These are phyloP conservation scores for Pulveroboletus sp. DNA, from an alignment of 768 basidiomycete genomes.

Conservation along the genomic window DNA sequence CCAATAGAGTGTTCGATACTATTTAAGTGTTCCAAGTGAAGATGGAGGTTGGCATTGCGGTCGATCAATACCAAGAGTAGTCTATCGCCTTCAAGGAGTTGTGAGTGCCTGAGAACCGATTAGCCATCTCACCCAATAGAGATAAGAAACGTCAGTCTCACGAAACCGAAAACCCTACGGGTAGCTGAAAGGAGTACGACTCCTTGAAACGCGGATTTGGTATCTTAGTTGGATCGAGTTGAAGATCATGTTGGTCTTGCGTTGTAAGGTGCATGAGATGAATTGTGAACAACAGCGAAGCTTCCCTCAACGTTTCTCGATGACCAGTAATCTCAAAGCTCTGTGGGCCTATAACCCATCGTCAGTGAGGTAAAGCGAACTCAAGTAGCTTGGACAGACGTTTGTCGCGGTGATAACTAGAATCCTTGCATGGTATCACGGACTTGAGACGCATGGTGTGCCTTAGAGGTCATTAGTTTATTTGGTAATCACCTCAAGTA, in stretches of 20 bases:
- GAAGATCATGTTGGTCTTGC: constrained; percentile 28
- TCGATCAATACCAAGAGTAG: constrained; percentile 40
- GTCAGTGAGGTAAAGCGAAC: background rate
- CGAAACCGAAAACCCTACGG: constrained; percentile 22
- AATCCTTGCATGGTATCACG: background rate
- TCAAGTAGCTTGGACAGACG: background rate
- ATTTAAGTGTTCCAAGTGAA: constrained; percentile 36
- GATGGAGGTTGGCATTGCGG: constrained; percentile 24
- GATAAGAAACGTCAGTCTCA: constrained; percentile 2
- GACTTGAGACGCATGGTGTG: constrained; percentile 14
- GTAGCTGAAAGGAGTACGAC: constrained; percentile 22
- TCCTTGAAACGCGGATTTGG: constrained; percentile 26
- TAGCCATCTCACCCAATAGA: background rate
- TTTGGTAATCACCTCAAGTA: background rate
- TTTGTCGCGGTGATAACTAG: background rate
- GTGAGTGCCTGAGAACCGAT: constrained; percentile 28
- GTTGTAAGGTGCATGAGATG: constrained; percentile 28
- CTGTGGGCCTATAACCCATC: constrained; percentile 5
- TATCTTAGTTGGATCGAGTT: constrained; percentile 17
- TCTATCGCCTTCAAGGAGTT: constrained; percentile 38
- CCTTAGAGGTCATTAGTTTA: constrained; percentile 1
- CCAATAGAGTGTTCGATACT: constrained; percentile 34
- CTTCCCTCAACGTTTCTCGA: constrained; percentile 16
- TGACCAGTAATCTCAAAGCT: constrained; percentile 16
- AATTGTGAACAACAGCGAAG: constrained; percentile 23